phyloP scores from a whole-genome alignment of 75 land plant genomes.

The Picea sitchensis region DNA sequence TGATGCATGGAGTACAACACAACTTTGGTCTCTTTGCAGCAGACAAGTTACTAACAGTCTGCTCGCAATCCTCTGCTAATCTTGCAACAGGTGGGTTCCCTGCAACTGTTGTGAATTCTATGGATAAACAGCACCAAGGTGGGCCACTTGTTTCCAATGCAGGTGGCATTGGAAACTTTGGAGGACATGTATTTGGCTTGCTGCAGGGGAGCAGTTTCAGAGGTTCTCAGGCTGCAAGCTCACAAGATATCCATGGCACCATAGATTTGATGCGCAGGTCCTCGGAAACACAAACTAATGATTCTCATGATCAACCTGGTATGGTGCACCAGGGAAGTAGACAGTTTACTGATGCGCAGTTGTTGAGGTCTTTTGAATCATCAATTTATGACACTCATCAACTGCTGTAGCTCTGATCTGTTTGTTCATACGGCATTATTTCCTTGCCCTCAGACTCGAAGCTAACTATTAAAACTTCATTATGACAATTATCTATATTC shows the following conservation, averaged over 20 bases:
- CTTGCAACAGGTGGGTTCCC: neutral
- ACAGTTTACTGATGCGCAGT: conserved; percentile 24
- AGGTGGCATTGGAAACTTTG: conserved; percentile 8
- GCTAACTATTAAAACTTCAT: too few species aligned
- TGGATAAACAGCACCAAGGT: neutral
- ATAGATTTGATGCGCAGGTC: conserved; percentile 15
- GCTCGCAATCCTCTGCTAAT: conserved; percentile 10
- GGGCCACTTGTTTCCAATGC: neutral
- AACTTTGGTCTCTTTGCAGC: neutral
- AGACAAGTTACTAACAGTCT: neutral
- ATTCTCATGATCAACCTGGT: neutral
- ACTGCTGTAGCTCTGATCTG: neutral
- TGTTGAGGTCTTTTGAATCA: conserved; percentile 24
- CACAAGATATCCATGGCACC: conserved; percentile 3
- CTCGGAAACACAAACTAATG: conserved; percentile 2
- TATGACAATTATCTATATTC: too few species aligned
- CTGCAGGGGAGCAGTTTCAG: neutral
- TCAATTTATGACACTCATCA: conserved; percentile 20
- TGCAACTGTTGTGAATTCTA: neutral
- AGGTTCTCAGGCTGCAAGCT: conserved; percentile 8
- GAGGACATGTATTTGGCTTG: neutral
- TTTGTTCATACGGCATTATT: too few species aligned
- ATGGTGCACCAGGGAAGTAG: neutral
- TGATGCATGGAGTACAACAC: neutral
- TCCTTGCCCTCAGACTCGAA: too few species aligned